These are phyloP conservation scores for Zostera marina DNA, from an alignment of 116 monocot genomes.

Conservation along the genomic window DNA sequence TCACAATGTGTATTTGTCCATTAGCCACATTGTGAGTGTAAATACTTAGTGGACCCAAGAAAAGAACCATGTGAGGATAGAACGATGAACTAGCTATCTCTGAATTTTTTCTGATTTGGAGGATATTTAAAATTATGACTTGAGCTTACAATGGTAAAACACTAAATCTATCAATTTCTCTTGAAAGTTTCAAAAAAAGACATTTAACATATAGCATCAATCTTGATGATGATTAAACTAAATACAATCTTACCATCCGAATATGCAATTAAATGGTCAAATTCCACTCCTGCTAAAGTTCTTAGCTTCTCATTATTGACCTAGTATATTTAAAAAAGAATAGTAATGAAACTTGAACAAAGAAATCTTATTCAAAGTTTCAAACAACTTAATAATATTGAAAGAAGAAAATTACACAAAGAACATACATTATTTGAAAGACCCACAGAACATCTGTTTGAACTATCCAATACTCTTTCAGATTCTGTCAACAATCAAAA, in stretches of 20 bases:
- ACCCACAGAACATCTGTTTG: not conserved
- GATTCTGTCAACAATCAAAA: not conserved
- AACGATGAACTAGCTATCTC: too few relatives aligned
- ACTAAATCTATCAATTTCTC: not conserved
- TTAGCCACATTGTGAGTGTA: too few relatives aligned
- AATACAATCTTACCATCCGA: constrained; percentile 3
- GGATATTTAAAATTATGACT: too few relatives aligned
- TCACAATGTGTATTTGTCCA: too few relatives aligned
- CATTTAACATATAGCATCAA: not conserved
- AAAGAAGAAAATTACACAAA: not conserved
- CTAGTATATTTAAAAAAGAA: not conserved
- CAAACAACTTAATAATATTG: not conserved
- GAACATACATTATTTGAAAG: constrained; percentile 1
- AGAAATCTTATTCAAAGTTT: not conserved
- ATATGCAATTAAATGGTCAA: not conserved
- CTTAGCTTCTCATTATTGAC: not conserved
- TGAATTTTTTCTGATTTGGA: too few relatives aligned
- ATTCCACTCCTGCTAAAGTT: not conserved
- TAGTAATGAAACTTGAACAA: not conserved
- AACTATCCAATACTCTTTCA: not conserved
- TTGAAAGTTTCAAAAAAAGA: not conserved
- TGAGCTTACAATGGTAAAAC: too few relatives aligned
- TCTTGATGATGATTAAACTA: not conserved
- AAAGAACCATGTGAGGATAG: too few relatives aligned
- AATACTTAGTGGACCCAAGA: too few relatives aligned